Base-by-base conservation (phyloP, 1,139 yeast genomes). In the Protomyces lactucae-debilis region DNA sequence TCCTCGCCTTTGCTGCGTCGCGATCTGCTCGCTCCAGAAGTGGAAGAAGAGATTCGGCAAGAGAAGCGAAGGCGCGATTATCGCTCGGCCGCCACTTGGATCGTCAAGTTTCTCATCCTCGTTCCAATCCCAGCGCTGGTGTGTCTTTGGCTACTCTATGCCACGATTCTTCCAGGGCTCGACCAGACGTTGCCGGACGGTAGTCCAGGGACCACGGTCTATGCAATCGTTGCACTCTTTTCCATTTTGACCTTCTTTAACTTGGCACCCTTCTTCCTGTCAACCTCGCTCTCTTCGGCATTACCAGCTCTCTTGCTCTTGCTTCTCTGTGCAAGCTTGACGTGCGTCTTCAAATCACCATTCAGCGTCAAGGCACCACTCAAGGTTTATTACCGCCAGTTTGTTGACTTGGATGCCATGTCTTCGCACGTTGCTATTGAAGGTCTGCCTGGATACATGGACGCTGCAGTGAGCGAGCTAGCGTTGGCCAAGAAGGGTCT, bases 111-210 rank as follows among this genome's bases (percentile, higher is more conserved):
- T 28, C 53, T 64, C 52, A 48, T 59, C 4, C 57, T 55, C 16
- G 25, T 60, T 5, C 66, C 66, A 16, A 43, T 64, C 57, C 68
- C 65, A 55, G 66, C 52, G 66, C 66, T 39, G 54, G 65, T 64
- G 48, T 65, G 57, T 60, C 67, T 28, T 46, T 68, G 60, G 69
- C 65, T 64, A 40, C 64, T 60, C 66, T 68, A 55, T 55, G 67
- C 64, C 5, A 53, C 66, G 28, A 64, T 69, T 9, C 55, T 68
- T 8, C 70, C 69, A 3, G 70, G 68, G 3, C 68, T 68, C 16
- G 66, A 64, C 52, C 70, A 68, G 61, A 68, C 70, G 3, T 51
- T 68, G 39, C 67, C 64, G 40, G 70, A 69, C 32, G 70, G 70
- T 9, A 52, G 51, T 3, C 45, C 43, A 25, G 54, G 56, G 10